Base-by-base conservation (phyloP, 805 yeast genomes). In the Pichia ethanolica region DNA sequence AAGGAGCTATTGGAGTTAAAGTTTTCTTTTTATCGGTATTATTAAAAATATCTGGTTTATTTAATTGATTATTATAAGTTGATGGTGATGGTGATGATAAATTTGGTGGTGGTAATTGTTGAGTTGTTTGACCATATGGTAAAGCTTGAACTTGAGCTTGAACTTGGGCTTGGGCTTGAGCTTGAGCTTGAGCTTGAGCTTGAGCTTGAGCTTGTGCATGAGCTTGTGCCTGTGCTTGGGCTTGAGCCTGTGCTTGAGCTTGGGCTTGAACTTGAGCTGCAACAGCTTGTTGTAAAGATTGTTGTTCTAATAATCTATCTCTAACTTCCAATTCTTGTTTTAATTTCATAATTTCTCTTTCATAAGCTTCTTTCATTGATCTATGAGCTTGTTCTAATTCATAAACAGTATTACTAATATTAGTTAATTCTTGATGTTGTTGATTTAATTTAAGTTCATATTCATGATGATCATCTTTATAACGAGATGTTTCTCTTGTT, bases 341-440 rank as follows among this genome's bases (percentile, higher is more conserved):
- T 67, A 91, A 76, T 58, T 93, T 76, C 63, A 80, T 72, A 49
- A 93, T 86, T 69, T 91, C 98, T 60, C 87, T 96, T 67, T 91
- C 97, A 69, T 91, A 93, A 43, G 90, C 89, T 62, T 91, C 97
- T 70, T 91, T 90, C 78, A 93, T 86, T 64, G 88, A 87, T 59
- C 96, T 78, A 71, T 91, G 98, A 38, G 96, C 91, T 77, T 84
- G 79, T 67, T 91, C 97, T 60, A 91, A 77, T 65, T 93, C 98
- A 63, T 83, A 89, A 32, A 91, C 96, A 10, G 96, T 88, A 62
- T 89, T 95, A 61, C 97, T 80, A 51, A 91, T 89, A 65, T 87
- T 95, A 64, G 89, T 90, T 79, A 91, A 82, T 68, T 93, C 99
- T 47, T 83, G 86, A 50, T 89, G 83, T 69, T 91, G 97, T 70